These are phyloP conservation scores for Apophysomyces trapeziformis DNA, from an alignment of 371 early-diverging fungal species.

Conservation along the genomic window DNA sequence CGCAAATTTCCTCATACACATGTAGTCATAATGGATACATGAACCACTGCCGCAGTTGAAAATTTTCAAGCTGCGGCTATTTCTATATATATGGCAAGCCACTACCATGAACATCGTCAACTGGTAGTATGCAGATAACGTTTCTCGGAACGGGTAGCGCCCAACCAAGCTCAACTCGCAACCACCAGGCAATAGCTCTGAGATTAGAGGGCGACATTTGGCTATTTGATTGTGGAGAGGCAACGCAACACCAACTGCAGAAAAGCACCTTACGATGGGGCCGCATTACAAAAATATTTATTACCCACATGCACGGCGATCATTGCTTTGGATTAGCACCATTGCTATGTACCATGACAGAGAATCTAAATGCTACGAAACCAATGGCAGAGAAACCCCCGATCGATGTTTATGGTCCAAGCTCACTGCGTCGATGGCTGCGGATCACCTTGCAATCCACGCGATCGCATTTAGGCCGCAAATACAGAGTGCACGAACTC, in stretches of 20 bases:
- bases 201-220: constrained; percentile 56
- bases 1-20: too few species aligned
- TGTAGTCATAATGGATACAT: too few species aligned
- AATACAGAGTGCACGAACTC: constrained; percentile 55
- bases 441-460: constrained; percentile 50
- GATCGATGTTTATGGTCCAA: constrained; percentile 63
- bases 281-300: constrained; percentile 53
- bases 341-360: constrained; percentile 56
- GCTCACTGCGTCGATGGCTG: constrained; percentile 53
- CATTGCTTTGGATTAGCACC: constrained; percentile 66
- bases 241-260: constrained; percentile 69
- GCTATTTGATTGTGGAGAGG: constrained; percentile 83
- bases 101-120: too few species aligned
- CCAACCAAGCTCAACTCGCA: constrained; percentile 70
- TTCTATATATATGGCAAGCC: too few species aligned
- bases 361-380: constrained; percentile 35
- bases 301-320: constrained; percentile 70
- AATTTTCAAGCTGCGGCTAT: too few species aligned
- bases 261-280: constrained; percentile 48
- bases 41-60: too few species aligned
- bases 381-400: constrained; percentile 12
- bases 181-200: constrained; percentile 69
- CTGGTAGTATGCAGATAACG: constrained; percentile 49
- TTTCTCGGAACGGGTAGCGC: constrained; percentile 77
- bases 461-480: constrained; percentile 39